Evolutionary conservation across 495 filamentous ascomycete genomes (phyloP), one percentile per base, ranked within the genome.

Genomic region (Lentithecium fluviatile): DNA sequence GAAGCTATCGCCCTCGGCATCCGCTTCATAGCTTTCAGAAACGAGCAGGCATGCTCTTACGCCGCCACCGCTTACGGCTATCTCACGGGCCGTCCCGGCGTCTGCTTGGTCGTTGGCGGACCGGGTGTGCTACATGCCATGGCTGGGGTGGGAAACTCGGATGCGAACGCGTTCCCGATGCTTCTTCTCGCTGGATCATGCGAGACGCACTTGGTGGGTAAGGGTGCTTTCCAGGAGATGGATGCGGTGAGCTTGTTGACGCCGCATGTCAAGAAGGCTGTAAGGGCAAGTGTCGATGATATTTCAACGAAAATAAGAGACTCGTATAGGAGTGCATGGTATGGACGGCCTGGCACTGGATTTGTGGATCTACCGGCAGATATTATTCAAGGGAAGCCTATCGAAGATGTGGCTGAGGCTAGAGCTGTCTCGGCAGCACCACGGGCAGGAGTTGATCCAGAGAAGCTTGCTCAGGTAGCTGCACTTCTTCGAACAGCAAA

Each of bases 41-140:
- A 87, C 55, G 84, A 87, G 56, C 84, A 87, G 69, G 80, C 84
- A 7, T 83, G 82, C 32, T 77, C 76, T 57, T 86, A 86, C 75
- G 82, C 83, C 3, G 83, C 83, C 0, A 80, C 77, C 52, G 81
- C 81, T 0, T 86, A 87, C 75, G 84, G 84, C 24, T 86, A 84
- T 60, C 74, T 87, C 60, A 84, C 81, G 2, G 84, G 83, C 12
- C 77, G 68, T 32, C 83, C 83, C 8, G 84, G 83, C 0, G 80
- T 86, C 10, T 86, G 81, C 67, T 72, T 86, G 19, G 82, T 84
- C 11, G 84, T 87, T 8, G 84, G 84, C 45, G 84, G 84, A n/a
- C 84, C 84, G 0, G 84, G 83, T 24, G 82, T 86, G 7, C 70
- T 86, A 15, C 84, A 87, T 70, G 81, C 79, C 1, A 73, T 86